Evolutionary conservation across 805 yeast genomes (phyloP), one percentile per base, ranked within the genome.

Genomic region (Kluyveromyces siamensis): DNA sequence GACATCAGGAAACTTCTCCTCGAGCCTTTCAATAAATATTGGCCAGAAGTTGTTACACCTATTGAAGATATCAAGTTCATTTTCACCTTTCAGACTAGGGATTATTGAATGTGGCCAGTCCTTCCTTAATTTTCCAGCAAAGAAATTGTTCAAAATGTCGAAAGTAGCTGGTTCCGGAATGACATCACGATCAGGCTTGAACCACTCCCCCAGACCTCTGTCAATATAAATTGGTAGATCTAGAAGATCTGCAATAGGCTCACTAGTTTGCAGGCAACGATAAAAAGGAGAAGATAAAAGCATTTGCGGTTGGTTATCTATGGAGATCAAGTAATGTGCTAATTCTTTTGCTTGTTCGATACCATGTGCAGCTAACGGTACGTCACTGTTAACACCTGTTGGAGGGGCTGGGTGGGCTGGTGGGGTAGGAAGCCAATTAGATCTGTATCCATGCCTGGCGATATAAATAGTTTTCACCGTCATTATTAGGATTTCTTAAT

Each of bases 181-280:
- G 13, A 79, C 70, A 1, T 72, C 72, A 57, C 96, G 72, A 41
- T 77, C 78, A n/a, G 79, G 80, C 57, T 79, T 78, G 60, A 85
- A 91, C 95, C 96, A 89, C 67, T 93, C 97, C 19, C 96, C 95
- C 25, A 91, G 73, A 0, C 97, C 98, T 47, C 82, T 69, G 57
- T 93, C 99, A 5, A 86, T 66, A 44, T 69, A 73, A 10, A 90
- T 76, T 11, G 80, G 78, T 36, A 85, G 56, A 6, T 73, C 80
- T 14, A 88, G 66, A 27, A 63, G 61, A 40, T 79, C 71, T 1
- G 95, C 80, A 13, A 83, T 72, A 2, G 96, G 95, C 10, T 74
- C 67, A 8, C 84, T 74, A 0, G 98, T 90, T 60, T 93, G 87
- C 7, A 89, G 70, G 64, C 98, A 93, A 50, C 98, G 72, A 63